Conservation (phyloP, 768 basidiomycete species). For the Mycena alexandri region DNA sequence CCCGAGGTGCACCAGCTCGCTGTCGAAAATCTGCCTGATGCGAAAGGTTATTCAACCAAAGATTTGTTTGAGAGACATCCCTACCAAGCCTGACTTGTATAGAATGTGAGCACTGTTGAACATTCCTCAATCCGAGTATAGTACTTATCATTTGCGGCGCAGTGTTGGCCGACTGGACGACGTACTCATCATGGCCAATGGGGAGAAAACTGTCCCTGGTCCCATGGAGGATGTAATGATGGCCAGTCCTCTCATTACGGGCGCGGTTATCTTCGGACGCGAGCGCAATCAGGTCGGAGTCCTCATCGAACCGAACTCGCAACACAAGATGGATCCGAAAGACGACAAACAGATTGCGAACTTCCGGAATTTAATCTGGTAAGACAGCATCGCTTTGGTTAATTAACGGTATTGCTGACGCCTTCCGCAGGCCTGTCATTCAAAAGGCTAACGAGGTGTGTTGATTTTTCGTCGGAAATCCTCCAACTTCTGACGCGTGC, state of each 20-base stretch:
- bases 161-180: constrained; percentile 50
- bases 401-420: neutral
- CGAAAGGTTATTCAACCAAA: constrained; percentile 46
- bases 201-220: constrained; percentile 47
- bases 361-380: constrained; percentile 57
- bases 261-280: constrained; percentile 33
- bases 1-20: constrained; percentile 48
- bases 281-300: constrained; percentile 39
- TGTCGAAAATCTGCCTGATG: constrained; percentile 48
- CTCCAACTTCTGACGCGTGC: neutral
- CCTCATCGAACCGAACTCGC: constrained; percentile 37
- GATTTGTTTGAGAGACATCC: constrained; percentile 49
- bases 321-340: constrained; percentile 31
- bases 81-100: constrained; percentile 46
- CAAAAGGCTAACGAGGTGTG: constrained; percentile 57
- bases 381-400: neutral
- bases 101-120: constrained; percentile 40
- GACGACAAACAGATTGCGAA: constrained; percentile 29
- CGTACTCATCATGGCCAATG: constrained; percentile 43
- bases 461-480: neutral
- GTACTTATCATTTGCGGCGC: neutral
- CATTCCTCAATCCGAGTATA: too few species aligned
- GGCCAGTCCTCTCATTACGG: constrained; percentile 34
- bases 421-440: constrained; percentile 49
- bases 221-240: constrained; percentile 43